Percentiles rank a stretch among this genome's conserved stretches.
Conservation (phyloP, 208 protist genomes). For the Trichomonas vaginalis region DNA sequence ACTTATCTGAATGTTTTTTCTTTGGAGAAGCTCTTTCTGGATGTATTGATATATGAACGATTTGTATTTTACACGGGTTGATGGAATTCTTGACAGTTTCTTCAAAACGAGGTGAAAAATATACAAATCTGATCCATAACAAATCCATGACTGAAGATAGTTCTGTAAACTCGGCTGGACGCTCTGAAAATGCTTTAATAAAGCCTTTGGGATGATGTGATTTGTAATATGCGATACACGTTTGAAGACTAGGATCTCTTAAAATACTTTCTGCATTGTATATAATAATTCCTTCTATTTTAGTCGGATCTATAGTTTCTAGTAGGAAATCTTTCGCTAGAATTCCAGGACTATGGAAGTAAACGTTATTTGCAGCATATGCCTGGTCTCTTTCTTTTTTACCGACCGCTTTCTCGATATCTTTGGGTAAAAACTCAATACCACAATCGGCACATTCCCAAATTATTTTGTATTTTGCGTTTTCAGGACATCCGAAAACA, state of each 20-base stretch:
- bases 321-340: slow-evolving; percentile 6
- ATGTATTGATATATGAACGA: neutral
- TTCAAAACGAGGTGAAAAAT: neutral
- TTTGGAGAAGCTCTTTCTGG: neutral
- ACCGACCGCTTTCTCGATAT: neutral
- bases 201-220: neutral
- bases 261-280: neutral
- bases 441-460: neutral
- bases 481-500: neutral
- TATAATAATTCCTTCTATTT: neutral
- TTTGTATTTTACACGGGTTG: neutral
- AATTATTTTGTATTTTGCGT: neutral
- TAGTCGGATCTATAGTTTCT: neutral
- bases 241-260: neutral
- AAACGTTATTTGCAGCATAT: neutral
- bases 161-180: neutral
- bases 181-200: neutral
- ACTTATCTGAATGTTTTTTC: neutral
- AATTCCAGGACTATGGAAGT: neutral
- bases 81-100: neutral
- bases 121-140: neutral
- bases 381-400: neutral
- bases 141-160: neutral
- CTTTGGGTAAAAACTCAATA: neutral
- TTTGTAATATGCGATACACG: neutral